A percentile compares a stretch with the other conserved stretches of the same genome.
These are phyloP conservation scores for Apostasia ramifera DNA, from an alignment of 106 monocot genomes.

Conservation along the genomic window DNA sequence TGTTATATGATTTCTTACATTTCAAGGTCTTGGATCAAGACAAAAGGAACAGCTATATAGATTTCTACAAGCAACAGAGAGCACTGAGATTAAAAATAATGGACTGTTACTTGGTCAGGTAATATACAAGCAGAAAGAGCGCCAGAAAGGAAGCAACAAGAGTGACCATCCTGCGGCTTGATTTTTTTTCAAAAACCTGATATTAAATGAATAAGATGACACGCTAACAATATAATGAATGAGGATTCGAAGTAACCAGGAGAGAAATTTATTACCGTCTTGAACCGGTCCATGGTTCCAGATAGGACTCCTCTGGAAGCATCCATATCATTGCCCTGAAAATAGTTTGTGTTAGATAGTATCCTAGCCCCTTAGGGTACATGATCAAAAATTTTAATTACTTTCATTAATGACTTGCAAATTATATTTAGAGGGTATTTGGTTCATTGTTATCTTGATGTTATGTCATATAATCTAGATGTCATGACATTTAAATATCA, in stretches of 20 bases:
- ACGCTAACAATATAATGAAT: not conserved
- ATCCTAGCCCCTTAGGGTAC: too few species aligned
- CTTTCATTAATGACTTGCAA: not conserved
- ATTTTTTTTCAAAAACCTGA: slow-evolving; percentile 91
- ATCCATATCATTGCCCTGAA: slow-evolving; percentile 94
- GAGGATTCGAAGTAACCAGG: not conserved
- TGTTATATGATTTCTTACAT: too few species aligned
- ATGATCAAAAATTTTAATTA: not conserved
- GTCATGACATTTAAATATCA: too few species aligned
- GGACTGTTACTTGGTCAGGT: slow-evolving; percentile 59
- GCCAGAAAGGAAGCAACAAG: slow-evolving; percentile 79
- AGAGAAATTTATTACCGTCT: slow-evolving; percentile 54
- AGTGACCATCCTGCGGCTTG: slow-evolving; percentile 78
- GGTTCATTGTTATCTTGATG: too few species aligned
- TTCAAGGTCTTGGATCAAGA: too few species aligned
- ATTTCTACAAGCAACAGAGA: too few species aligned
- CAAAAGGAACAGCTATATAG: too few species aligned
- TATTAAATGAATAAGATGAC: slow-evolving; percentile 9
- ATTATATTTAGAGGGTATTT: not conserved
- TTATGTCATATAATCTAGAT: too few species aligned
- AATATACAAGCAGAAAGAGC: slow-evolving; percentile 85
- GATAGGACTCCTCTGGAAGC: slow-evolving; percentile 82
- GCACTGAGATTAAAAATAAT: too few species aligned
- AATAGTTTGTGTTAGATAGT: not conserved
- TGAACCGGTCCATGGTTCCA: slow-evolving; percentile 87